A percentile compares a stretch with the other conserved stretches of the same genome.
Conservation (phyloP, 169 alveolate genomes). For the Cryptosporidium ubiquitum region DNA sequence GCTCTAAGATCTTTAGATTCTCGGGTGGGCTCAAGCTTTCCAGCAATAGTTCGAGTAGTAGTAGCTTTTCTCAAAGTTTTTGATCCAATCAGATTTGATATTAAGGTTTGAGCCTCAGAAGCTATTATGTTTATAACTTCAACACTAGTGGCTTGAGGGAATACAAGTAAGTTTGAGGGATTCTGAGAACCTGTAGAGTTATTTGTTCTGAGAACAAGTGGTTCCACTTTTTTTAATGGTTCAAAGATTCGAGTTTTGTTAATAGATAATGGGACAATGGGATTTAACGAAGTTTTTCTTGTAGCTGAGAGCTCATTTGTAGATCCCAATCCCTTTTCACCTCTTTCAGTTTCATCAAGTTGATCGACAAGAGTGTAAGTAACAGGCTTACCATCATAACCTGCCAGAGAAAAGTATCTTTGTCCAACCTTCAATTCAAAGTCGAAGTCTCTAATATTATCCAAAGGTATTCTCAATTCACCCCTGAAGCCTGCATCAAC, state of each 20-base stretch:
- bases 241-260: not conserved
- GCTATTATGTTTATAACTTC: not conserved
- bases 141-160: not conserved
- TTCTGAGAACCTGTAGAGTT: not conserved
- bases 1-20: too few species aligned
- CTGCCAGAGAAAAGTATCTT: conserved; percentile 81
- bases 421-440: conserved; percentile 84
- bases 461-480: conserved; percentile 86
- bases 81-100: too few species aligned
- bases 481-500: conserved; percentile 91
- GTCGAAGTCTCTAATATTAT: conserved; percentile 84
- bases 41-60: too few species aligned
- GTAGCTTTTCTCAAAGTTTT: too few species aligned
- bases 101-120: too few species aligned
- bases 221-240: not conserved
- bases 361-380: conserved; percentile 84
- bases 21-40: too few species aligned
- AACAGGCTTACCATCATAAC: conserved; percentile 86
- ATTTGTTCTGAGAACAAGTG: not conserved
- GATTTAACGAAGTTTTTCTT: not conserved
- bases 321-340: conserved; percentile 89
- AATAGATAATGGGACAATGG: not conserved
- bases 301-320: conserved; percentile 73
- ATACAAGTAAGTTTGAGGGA: not conserved
- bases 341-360: conserved; percentile 86